phyloP scores from a whole-genome alignment of 2,329 filamentous ascomycete species.

The Beauveria australis region DNA sequence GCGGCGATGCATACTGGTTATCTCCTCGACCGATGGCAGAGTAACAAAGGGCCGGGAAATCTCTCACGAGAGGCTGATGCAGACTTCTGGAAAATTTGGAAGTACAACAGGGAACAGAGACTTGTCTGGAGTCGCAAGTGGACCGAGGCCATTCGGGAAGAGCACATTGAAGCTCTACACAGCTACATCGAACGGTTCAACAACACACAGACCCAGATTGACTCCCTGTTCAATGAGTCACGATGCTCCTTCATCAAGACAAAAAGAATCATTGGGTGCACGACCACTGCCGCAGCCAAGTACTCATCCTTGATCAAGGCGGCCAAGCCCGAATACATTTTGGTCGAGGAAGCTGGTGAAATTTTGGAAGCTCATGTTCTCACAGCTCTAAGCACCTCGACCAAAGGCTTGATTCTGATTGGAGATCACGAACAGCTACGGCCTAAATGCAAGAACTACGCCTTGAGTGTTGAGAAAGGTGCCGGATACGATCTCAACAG shows the following conservation, averaged over 20 bases:
- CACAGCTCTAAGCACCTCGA: constrained; percentile 45
- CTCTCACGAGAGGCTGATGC: no score
- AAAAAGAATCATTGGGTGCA: constrained; percentile 60
- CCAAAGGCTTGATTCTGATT: constrained; percentile 59
- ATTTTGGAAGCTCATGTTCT: constrained; percentile 59
- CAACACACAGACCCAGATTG: constrained; percentile 29
- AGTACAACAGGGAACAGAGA: constrained; percentile 31
- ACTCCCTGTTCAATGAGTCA: constrained; percentile 34
- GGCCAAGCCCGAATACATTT: constrained; percentile 48
- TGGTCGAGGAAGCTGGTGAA: constrained; percentile 68
- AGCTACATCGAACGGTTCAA: constrained; percentile 34
- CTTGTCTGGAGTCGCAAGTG: constrained; percentile 31
- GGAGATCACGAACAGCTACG: constrained; percentile 68
- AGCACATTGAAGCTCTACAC: constrained; percentile 37
- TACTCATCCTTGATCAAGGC: constrained; percentile 45
- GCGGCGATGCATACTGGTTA: constrained; percentile 28
- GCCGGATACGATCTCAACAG: constrained; percentile 58
- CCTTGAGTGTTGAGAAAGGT: constrained; percentile 53
- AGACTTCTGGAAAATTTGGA: constrained; percentile 39
- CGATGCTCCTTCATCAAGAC: constrained; percentile 36
- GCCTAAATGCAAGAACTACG: constrained; percentile 56
- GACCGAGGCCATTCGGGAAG: constrained; percentile 37
- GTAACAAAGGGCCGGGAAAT: constrained; percentile 35
- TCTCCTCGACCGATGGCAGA: constrained; percentile 45
- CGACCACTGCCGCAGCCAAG: constrained; percentile 62